Evolutionary conservation across 139 green algal species (phyloP).

Genomic region (Pleodorina starrii): DNA sequence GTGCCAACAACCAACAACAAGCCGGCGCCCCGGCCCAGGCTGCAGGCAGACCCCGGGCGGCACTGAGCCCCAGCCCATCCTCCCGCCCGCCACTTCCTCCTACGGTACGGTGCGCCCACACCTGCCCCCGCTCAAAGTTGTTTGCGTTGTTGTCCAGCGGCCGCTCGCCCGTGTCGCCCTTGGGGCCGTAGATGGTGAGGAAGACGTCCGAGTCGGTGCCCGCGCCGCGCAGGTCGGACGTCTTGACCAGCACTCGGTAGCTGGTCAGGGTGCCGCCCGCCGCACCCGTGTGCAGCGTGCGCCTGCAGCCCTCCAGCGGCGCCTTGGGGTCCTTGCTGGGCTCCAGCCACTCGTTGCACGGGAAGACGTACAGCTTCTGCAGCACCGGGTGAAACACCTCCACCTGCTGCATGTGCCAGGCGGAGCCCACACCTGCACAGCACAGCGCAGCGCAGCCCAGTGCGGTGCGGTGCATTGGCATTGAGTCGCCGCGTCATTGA

Average conservation of each 20-base stretch:
- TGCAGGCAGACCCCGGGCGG: no score
- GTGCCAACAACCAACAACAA: no score
- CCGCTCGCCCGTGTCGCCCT: slow-evolving; percentile 65
- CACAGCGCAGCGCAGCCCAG: no score
- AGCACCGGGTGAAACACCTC: slow-evolving; percentile 62
- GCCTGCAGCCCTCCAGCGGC: slow-evolving; percentile 63
- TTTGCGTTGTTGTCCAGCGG: slow-evolving; percentile 53
- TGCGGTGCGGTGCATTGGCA: no score
- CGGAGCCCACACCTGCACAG: slow-evolving; percentile 50
- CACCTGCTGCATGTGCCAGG: slow-evolving; percentile 73
- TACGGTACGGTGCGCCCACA: no score
- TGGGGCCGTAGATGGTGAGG: slow-evolving; percentile 68
- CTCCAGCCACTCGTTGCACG: slow-evolving; percentile 70
- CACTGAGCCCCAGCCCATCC: no score
- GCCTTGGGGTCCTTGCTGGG: slow-evolving; percentile 47
- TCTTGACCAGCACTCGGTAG: slow-evolving; percentile 59
- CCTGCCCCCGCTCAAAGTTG: slow-evolving; percentile 52
- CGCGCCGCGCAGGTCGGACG: slow-evolving; percentile 65
- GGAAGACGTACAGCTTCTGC: slow-evolving; percentile 62
- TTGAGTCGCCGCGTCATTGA: no score
- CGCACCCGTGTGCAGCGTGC: slow-evolving; percentile 49
- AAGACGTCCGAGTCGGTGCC: slow-evolving; percentile 80
- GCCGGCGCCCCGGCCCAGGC: no score
- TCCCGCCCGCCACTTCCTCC: no score
- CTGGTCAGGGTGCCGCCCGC: slow-evolving; percentile 18